Percentiles rank a stretch among this genome's conserved stretches.
Conservation (phyloP, 2,329 filamentous ascomycete species). For the Lecanosticta acicola region DNA sequence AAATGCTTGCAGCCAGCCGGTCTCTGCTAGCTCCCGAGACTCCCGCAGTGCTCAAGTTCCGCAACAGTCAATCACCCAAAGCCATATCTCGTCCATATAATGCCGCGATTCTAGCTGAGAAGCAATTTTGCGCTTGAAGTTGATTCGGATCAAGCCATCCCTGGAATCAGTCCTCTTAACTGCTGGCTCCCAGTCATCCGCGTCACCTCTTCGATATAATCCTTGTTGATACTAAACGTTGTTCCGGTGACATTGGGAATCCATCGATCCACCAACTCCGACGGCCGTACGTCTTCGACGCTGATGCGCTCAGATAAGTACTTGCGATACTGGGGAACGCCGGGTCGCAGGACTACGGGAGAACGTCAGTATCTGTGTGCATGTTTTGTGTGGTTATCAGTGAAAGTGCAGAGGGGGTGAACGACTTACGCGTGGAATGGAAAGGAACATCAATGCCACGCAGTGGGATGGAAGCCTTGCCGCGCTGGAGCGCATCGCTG, state of each 20-base stretch:
- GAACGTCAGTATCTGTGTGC: too few species aligned
- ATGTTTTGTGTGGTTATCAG: too few species aligned
- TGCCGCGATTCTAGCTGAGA: too few species aligned
- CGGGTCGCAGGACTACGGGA: not conserved
- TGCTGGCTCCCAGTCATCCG: not conserved
- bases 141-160: conserved; percentile 2
- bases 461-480: not conserved
- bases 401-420: too few species aligned
- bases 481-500: not conserved
- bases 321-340: not conserved
- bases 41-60: too few species aligned
- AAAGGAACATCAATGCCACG: conserved; percentile 3
- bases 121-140: too few species aligned
- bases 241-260: conserved; percentile 5
- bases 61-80: too few species aligned
- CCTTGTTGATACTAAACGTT: not conserved
- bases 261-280: not conserved
- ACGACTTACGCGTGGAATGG: too few species aligned
- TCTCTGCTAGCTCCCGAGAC: too few species aligned
- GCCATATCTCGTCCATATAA: too few species aligned
- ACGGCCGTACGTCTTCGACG: not conserved
- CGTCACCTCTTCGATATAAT: conserved; percentile 1
- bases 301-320: not conserved
- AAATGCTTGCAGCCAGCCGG: too few species aligned
- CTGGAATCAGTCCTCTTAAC: not conserved